phyloP scores from a whole-genome alignment of 176 grass and related monocot genomes.

The Pontederia crassipes region DNA sequence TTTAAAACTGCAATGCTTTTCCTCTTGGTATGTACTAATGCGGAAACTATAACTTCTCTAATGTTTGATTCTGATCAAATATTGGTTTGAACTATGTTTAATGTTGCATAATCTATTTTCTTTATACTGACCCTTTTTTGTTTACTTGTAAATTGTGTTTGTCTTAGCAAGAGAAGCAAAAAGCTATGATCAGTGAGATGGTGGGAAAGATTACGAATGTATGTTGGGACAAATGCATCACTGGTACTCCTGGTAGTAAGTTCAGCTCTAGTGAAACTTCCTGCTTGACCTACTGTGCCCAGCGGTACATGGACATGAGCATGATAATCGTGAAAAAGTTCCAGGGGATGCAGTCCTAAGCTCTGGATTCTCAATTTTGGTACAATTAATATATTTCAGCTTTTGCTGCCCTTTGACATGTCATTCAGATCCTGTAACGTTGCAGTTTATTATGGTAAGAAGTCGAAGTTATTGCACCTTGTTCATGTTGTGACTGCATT shows the following conservation, averaged over 20 bases:
- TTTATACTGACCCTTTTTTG: not conserved
- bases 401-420: too few relatives aligned
- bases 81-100: not conserved
- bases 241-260: constrained; percentile 55
- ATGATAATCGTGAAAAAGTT: constrained; percentile 36
- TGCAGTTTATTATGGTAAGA: too few relatives aligned
- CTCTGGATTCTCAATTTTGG: too few relatives aligned
- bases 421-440: too few relatives aligned
- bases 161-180: constrained; percentile 53
- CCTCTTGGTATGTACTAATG: too few relatives aligned
- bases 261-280: constrained; percentile 50
- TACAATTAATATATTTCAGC: too few relatives aligned
- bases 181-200: constrained; percentile 52
- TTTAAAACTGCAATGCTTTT: too few relatives aligned
- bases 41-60: too few relatives aligned
- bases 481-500: too few relatives aligned
- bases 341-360: constrained; percentile 1
- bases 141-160: not conserved
- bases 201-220: constrained; percentile 52
- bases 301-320: constrained; percentile 55
- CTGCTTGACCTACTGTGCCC: constrained; percentile 68
- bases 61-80: not conserved
- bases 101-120: not conserved
- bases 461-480: too few relatives aligned
- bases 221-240: constrained; percentile 89